Conservation (phyloP, 1,139 yeast genomes). For the Candida sp. region DNA sequence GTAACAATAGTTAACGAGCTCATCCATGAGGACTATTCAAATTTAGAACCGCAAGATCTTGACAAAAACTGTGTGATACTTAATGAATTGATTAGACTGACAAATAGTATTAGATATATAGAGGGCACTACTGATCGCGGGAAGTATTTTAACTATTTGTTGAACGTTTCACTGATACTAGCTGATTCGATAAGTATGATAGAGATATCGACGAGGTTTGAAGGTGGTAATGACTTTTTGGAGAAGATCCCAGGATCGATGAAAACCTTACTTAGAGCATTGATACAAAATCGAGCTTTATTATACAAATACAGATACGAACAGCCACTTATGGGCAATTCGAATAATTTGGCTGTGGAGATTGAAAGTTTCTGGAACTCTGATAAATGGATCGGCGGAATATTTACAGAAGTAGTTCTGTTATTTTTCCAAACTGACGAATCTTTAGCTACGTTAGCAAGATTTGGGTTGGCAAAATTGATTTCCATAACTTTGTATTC, state of each 20-base stretch:
- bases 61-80: background rate
- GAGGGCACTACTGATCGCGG: conserved; percentile 11
- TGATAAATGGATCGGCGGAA: conserved; percentile 22
- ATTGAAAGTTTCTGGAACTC: conserved; percentile 25
- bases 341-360: conserved; percentile 13
- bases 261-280: conserved; percentile 30
- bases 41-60: background rate
- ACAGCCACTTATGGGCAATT: conserved; percentile 12
- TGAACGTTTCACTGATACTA: conserved; percentile 28
- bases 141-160: conserved; percentile 16
- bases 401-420: conserved; percentile 34
- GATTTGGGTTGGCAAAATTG: conserved; percentile 26
- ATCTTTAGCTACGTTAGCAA: conserved; percentile 31
- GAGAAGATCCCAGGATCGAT: conserved; percentile 30
- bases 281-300: conserved; percentile 28
- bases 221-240: conserved; percentile 33
- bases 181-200: conserved; percentile 57
- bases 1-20: conserved; percentile 7
- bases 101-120: conserved; percentile 11
- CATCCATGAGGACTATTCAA: conserved; percentile 11
- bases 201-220: conserved; percentile 51
- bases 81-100: conserved; percentile 7
- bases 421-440: conserved; percentile 45
- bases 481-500: conserved; percentile 21
- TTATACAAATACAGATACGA: conserved; percentile 16